Percentiles rank a stretch among this genome's conserved stretches.
Conservation (phyloP, 345 rosid genomes). For the Brassica incana region DNA sequence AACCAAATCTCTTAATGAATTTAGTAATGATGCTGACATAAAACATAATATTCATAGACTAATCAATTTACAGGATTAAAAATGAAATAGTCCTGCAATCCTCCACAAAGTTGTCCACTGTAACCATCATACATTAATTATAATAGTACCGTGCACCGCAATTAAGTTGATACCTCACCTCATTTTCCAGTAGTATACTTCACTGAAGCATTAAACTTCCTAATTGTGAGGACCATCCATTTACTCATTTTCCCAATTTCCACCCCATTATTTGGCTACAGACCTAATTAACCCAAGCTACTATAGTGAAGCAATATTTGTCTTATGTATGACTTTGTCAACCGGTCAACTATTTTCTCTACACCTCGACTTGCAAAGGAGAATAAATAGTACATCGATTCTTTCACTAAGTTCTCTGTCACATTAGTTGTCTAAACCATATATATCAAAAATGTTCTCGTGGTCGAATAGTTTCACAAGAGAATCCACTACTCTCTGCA, state of each 20-base stretch:
- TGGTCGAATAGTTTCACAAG: slow-evolving; percentile 6
- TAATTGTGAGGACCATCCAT: neutral
- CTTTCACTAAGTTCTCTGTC: neutral
- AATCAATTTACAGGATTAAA: neutral
- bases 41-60: neutral
- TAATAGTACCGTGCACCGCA: neutral
- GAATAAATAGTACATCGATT: neutral
- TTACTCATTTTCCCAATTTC: neutral
- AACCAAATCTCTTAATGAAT: neutral
- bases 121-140: neutral
- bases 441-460: neutral
- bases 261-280: neutral
- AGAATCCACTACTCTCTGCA: slow-evolving; percentile 3
- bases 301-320: neutral
- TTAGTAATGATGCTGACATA: neutral
- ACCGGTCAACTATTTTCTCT: neutral
- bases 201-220: neutral
- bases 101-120: neutral
- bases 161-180: neutral
- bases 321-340: neutral
- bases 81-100: neutral
- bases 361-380: neutral
- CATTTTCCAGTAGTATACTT: neutral
- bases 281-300: neutral
- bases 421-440: neutral